These are phyloP conservation scores for Alternaria hordeiaustralica DNA, from an alignment of 2,329 filamentous ascomycete genomes.

Conservation along the genomic window DNA sequence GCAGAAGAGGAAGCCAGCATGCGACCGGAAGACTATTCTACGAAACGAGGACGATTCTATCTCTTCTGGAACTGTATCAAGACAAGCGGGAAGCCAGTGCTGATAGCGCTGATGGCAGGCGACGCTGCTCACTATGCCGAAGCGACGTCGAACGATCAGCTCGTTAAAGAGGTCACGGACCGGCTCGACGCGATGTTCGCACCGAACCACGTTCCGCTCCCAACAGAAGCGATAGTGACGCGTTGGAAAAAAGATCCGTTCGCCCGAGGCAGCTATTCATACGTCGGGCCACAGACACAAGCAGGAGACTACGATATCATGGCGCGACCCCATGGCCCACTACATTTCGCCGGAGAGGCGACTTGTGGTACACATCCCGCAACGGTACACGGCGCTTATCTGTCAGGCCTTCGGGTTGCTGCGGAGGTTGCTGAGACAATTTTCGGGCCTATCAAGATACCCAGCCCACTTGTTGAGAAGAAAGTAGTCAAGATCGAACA, in stretches of 20 bases:
- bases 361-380: slow-evolving; percentile 95
- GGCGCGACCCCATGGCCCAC: slow-evolving; percentile 81
- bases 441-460: slow-evolving; percentile 80
- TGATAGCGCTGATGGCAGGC: slow-evolving; percentile 94
- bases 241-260: slow-evolving; percentile 92
- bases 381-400: slow-evolving; percentile 94
- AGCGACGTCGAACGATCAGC: slow-evolving; percentile 72
- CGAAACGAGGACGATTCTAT: slow-evolving; percentile 88
- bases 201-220: slow-evolving; percentile 69
- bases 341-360: slow-evolving; percentile 96
- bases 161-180: slow-evolving; percentile 80
- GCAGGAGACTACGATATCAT: slow-evolving; percentile 92
- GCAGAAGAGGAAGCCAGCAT: slow-evolving; percentile 73
- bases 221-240: slow-evolving; percentile 86
- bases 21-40: slow-evolving; percentile 78
- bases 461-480: slow-evolving; percentile 73
- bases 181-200: slow-evolving; percentile 79
- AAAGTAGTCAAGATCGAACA: slow-evolving; percentile 52
- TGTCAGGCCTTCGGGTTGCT: slow-evolving; percentile 89
- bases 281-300: slow-evolving; percentile 80
- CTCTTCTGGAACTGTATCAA: slow-evolving; percentile 97
- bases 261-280: slow-evolving; percentile 94
- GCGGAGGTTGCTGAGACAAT: slow-evolving; percentile 82
- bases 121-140: slow-evolving; percentile 92
- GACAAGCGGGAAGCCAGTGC: slow-evolving; percentile 81